Percentiles rank a stretch among this genome's conserved stretches.
These are phyloP conservation scores for Bidens hawaiensis DNA, from an alignment of 140 eudicot species.

Conservation along the genomic window DNA sequence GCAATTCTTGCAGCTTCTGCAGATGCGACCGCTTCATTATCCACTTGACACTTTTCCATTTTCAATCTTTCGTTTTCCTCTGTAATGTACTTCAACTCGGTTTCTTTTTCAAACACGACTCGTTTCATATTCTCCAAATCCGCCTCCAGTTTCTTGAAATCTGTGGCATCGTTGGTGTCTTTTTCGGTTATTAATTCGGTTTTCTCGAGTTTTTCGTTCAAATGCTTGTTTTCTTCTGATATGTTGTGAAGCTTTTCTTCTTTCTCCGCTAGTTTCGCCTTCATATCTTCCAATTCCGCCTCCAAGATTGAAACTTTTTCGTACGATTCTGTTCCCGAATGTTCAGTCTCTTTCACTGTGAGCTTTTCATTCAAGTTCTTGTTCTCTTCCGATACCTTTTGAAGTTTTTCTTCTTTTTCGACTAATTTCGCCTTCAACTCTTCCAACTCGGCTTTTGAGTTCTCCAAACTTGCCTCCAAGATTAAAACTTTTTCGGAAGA, in stretches of 20 bases:
- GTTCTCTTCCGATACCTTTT: too few relatives aligned
- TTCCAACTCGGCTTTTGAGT: too few relatives aligned
- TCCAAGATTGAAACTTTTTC: too few relatives aligned
- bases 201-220: constrained; percentile 33
- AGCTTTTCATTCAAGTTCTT: too few relatives aligned
- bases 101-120: constrained; percentile 46
- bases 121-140: constrained; percentile 41
- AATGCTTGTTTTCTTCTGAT: constrained; percentile 38
- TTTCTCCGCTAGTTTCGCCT: constrained; percentile 37
- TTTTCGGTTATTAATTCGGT: constrained; percentile 21
- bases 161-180: constrained; percentile 32
- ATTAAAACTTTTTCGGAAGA: too few relatives aligned
- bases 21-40: constrained; percentile 38
- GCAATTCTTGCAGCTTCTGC: constrained; percentile 60
- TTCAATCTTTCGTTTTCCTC: constrained; percentile 77
- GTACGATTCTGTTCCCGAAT: too few relatives aligned
- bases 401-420: too few relatives aligned
- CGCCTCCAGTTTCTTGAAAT: constrained; percentile 37
- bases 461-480: too few relatives aligned
- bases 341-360: too few relatives aligned
- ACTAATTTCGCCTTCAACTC: too few relatives aligned
- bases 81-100: constrained; percentile 33
- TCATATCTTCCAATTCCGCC: constrained; percentile 56
- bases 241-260: constrained; percentile 31
- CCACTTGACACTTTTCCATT: constrained; percentile 37